Evolutionary conservation across 2,329 filamentous ascomycete genomes (phyloP).

Genomic region (Aspergillus japonicus): DNA sequence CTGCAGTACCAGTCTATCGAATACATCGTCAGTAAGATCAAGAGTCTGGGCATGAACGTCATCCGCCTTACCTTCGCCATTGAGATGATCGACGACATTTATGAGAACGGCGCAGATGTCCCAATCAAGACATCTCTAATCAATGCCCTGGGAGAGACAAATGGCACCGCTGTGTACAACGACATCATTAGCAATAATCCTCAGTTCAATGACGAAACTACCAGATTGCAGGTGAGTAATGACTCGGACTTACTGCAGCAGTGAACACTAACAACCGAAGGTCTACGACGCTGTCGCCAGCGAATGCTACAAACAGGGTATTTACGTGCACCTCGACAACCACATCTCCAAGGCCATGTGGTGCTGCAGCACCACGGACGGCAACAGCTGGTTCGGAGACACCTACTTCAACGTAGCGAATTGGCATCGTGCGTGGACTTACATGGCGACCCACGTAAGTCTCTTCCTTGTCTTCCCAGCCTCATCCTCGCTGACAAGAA

Average conservation of each 20-base stretch:
- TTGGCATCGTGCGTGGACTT: slow-evolving; percentile 60
- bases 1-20: slow-evolving; percentile 31
- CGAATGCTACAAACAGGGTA: slow-evolving; percentile 55
- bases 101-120: slow-evolving; percentile 40
- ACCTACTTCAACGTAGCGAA: slow-evolving; percentile 57
- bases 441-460: slow-evolving; percentile 60
- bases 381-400: slow-evolving; percentile 63
- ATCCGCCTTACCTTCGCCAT: slow-evolving; percentile 44
- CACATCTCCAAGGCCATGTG: slow-evolving; percentile 60
- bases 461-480: not conserved
- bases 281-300: slow-evolving; percentile 63
- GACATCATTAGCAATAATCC: slow-evolving; percentile 39
- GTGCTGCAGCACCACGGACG: slow-evolving; percentile 57
- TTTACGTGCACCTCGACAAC: slow-evolving; percentile 62
- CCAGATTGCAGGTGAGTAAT: slow-evolving; percentile 21
- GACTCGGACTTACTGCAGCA: not conserved
- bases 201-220: slow-evolving; percentile 38
- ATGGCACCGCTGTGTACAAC: slow-evolving; percentile 41
- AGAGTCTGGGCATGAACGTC: slow-evolving; percentile 33
- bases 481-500: not conserved
- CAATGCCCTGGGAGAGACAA: slow-evolving; percentile 40
- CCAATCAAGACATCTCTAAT: slow-evolving; percentile 41
- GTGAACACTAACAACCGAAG: not conserved
- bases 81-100: slow-evolving; percentile 44
- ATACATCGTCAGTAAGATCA: slow-evolving; percentile 28